Evolutionary conservation across 768 basidiomycete genomes (phyloP).

Genomic region (Tylopilus intermedius): DNA sequence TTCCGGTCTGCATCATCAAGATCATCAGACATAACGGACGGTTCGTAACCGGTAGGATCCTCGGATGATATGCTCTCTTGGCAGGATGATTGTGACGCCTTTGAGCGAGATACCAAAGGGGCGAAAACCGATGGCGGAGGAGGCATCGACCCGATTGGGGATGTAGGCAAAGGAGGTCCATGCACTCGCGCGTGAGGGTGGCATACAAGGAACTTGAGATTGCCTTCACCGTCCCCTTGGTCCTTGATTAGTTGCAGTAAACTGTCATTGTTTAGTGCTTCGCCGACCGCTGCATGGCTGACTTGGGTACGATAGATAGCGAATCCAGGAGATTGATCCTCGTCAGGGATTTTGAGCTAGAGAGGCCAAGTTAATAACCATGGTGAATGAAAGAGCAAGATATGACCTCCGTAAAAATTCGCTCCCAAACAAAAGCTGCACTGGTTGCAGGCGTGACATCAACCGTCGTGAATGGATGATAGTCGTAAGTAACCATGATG

Average conservation of each 20-base stretch:
- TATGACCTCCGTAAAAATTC: constrained; percentile 73
- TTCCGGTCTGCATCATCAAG: constrained; percentile 55
- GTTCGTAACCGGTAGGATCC: constrained; percentile 65
- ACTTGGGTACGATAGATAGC: constrained; percentile 88
- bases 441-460: constrained; percentile 63
- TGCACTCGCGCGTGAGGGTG: constrained; percentile 58
- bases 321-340: constrained; percentile 65
- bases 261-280: constrained; percentile 64
- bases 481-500: constrained; percentile 72
- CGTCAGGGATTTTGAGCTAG: constrained; percentile 77
- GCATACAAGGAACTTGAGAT: constrained; percentile 80
- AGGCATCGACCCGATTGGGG: constrained; percentile 43
- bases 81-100: constrained; percentile 48
- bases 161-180: constrained; percentile 39
- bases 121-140: constrained; percentile 45
- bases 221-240: constrained; percentile 70
- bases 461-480: constrained; percentile 69
- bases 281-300: constrained; percentile 68
- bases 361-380: constrained; percentile 3
- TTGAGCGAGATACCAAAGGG: constrained; percentile 48
- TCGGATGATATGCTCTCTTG: constrained; percentile 70
- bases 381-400: neutral
- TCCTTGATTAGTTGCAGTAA: constrained; percentile 69
- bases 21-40: constrained; percentile 48
- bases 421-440: constrained; percentile 70